A percentile compares a stretch with the other conserved stretches of the same genome.
phyloP scores from a whole-genome alignment of 495 filamentous ascomycete genomes.

The Hypoxylon lienhwacheense region DNA sequence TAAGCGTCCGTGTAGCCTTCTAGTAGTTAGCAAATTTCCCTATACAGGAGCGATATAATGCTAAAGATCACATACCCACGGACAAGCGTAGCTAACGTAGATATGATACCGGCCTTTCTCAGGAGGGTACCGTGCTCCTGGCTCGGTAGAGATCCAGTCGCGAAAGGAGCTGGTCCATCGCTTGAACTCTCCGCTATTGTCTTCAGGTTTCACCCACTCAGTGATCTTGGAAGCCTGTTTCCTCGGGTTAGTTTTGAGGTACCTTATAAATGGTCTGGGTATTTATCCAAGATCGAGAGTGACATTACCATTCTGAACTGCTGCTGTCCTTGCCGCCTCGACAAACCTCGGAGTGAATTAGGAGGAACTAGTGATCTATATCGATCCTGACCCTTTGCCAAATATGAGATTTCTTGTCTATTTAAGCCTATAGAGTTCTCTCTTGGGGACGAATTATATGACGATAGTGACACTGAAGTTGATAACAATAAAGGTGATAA shows the following conservation, averaged over 20 bases:
- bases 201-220: slow-evolving; percentile 74
- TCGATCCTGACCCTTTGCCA: neutral
- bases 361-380: neutral
- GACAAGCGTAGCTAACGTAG: slow-evolving; percentile 74
- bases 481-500: neutral
- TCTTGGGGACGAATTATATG: neutral
- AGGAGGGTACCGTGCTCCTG: slow-evolving; percentile 65
- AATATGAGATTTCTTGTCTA: neutral
- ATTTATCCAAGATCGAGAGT: neutral
- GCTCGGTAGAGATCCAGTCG: slow-evolving; percentile 64
- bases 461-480: neutral
- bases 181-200: slow-evolving; percentile 88
- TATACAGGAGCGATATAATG: neutral
- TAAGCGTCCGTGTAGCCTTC: slow-evolving; percentile 70
- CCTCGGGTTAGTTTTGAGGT: neutral
- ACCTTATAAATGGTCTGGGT: neutral
- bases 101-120: slow-evolving; percentile 78
- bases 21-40: slow-evolving; percentile 1
- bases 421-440: neutral
- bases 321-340: slow-evolving; percentile 2
- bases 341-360: neutral
- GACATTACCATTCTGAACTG: slow-evolving; percentile 25
- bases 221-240: slow-evolving; percentile 61
- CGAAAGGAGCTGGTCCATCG: slow-evolving; percentile 72
- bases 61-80: slow-evolving; percentile 58